Base-by-base conservation (phyloP, 805 yeast genomes). In the Ascoidea asiatica region DNA sequence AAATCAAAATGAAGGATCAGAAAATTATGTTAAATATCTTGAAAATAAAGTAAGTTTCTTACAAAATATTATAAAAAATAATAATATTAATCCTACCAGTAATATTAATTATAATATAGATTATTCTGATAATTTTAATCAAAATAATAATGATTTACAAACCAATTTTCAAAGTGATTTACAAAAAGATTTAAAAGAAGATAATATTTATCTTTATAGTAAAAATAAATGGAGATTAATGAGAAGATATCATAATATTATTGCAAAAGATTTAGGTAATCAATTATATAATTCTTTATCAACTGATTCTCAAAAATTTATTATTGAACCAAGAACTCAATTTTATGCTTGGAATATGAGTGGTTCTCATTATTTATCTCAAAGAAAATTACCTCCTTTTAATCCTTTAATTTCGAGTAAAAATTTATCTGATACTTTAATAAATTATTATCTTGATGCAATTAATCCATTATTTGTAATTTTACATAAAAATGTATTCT, bases 261-360 rank as follows among this genome's bases (percentile, higher is more conserved):
- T 46, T 5, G 38, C 38, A 11, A 39, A 37, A 5, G 41, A 37
- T 5, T 37, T 46, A 4, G 19, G 44, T 19, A 33, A 39, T n/a
- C n/a, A 23, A 19, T 17, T 43, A n/a, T 43, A 20, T 33, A 37
- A 43, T 2, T 13, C 41, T 13, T 33, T 44, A n/a, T 8, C n/a
- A 7, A 29, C 21, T 21, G 39, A 44, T 15, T 37, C 35, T 18
- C 19, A 37, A 23, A 37, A 41, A 19, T 7, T 3, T 17, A 33
- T 47, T 8, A 21, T 19, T 4, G 40, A 39, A n/a, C 50, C 50
- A 5, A 21, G 50, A 36, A 33, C 22, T 13, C 50, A 78, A 53
- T 71, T 67, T 43, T 78, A 73, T 52, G 82, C 81, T 15, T 78
- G 83, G 82, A 78, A 78, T 54, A 61, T 77, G 73, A 63, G 71